Percentiles rank a stretch among this genome's conserved stretches.
phyloP scores from a whole-genome alignment of 2,329 filamentous ascomycete genomes.

The Monilinia fructigena region DNA sequence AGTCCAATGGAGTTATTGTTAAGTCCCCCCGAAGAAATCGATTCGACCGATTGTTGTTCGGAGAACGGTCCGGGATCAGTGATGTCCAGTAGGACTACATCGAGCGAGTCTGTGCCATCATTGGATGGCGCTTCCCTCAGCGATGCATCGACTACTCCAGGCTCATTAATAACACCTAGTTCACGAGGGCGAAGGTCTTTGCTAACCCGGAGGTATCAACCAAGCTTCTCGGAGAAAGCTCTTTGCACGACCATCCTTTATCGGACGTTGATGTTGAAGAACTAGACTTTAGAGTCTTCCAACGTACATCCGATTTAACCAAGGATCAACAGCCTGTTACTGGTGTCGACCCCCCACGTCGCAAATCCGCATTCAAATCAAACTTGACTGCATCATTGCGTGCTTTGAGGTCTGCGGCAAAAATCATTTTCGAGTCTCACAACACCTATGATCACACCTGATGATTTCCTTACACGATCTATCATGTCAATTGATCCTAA shows the following conservation, averaged over 20 bases:
- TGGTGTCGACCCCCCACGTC: conserved; percentile 27
- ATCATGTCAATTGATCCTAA: conserved; percentile 66
- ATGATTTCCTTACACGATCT: conserved; percentile 66
- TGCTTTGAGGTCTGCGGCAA: conserved; percentile 61
- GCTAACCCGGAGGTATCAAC: conserved; percentile 51
- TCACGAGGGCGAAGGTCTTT: conserved; percentile 45
- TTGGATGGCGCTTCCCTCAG: conserved; percentile 52
- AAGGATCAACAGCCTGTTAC: conserved; percentile 26
- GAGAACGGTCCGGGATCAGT: conserved; percentile 54
- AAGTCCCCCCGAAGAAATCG: conserved; percentile 58
- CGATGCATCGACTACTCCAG: conserved; percentile 36
- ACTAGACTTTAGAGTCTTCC: conserved; percentile 51
- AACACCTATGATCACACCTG: conserved; percentile 61
- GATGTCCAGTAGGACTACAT: conserved; percentile 55
- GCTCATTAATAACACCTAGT: conserved; percentile 36
- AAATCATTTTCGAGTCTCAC: conserved; percentile 62
- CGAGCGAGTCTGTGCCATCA: conserved; percentile 61
- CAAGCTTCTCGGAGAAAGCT: conserved; percentile 51
- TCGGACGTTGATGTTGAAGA: conserved; percentile 45
- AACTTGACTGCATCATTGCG: conserved; percentile 67
- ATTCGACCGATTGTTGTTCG: conserved; percentile 49
- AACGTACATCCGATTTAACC: conserved; percentile 30
- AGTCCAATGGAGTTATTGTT: conserved; percentile 60
- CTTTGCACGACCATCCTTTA: conserved; percentile 52
- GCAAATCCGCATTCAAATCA: conserved; percentile 59